phyloP scores from a whole-genome alignment of 2,329 filamentous ascomycete genomes.

The Arthrobotrys musiformis region DNA sequence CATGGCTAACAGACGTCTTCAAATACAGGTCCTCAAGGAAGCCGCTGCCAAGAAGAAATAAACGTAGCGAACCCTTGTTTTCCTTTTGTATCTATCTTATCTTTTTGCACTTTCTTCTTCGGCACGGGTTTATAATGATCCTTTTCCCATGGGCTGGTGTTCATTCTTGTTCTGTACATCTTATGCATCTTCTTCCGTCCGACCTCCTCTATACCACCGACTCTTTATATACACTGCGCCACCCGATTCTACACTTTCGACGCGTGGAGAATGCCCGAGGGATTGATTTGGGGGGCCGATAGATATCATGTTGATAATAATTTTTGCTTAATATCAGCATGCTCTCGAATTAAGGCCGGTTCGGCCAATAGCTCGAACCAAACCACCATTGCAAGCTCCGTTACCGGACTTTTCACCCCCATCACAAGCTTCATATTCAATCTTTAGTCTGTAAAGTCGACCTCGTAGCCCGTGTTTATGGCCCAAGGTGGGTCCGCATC shows the following conservation, averaged over 20 bases:
- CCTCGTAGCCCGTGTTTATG: background rate
- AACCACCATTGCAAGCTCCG: conserved; percentile 8
- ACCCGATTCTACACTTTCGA: conserved; percentile 27
- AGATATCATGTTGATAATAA: conserved; percentile 56
- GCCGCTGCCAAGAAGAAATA: conserved; percentile 59
- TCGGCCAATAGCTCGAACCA: conserved; percentile 7
- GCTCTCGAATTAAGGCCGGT: conserved; percentile 7
- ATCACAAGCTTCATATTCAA: background rate
- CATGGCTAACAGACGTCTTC: background rate
- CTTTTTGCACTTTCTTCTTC: conserved; percentile 56
- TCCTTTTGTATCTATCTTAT: conserved; percentile 54
- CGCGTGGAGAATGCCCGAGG: conserved; percentile 48
- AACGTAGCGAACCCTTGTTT: conserved; percentile 27
- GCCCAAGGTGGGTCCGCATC: conserved; percentile 32
- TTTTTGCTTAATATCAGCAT: conserved; percentile 49
- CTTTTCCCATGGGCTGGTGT: conserved; percentile 57
- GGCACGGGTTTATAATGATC: conserved; percentile 55
- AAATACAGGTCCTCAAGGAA: conserved; percentile 59
- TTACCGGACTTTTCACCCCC: background rate
- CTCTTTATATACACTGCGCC: conserved; percentile 29
- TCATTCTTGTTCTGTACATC: conserved; percentile 57
- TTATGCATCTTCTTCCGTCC: conserved; percentile 49
- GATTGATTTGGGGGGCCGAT: conserved; percentile 24
- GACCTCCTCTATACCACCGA: conserved; percentile 42
- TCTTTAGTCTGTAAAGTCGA: conserved; percentile 4